A percentile compares a stretch with the other conserved stretches of the same genome.
These are phyloP conservation scores for Trichoderma breve DNA, from an alignment of 2,329 filamentous ascomycete genomes.

Conservation along the genomic window DNA sequence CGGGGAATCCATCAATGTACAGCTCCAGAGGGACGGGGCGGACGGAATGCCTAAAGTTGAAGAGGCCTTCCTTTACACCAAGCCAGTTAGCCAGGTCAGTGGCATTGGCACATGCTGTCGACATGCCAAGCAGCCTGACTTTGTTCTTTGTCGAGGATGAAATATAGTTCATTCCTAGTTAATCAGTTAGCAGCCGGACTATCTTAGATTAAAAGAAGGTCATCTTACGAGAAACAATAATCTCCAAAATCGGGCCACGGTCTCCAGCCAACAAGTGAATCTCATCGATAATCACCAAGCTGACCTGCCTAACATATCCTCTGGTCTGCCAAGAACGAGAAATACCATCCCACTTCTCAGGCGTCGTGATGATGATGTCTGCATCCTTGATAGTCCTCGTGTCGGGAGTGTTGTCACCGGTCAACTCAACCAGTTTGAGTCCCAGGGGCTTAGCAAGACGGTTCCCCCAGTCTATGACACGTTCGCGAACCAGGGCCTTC, in stretches of 20 bases:
- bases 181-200: conserved; percentile 26
- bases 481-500: conserved; percentile 95
- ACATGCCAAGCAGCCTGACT: conserved; percentile 95
- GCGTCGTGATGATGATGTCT: conserved; percentile 96
- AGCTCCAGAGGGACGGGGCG: conserved; percentile 93
- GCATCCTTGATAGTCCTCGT: conserved; percentile 93
- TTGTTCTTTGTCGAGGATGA: conserved; percentile 87
- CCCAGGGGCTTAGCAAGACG: conserved; percentile 81
- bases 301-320: conserved; percentile 92
- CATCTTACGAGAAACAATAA: conserved; percentile 72
- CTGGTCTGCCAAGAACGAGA: conserved; percentile 98
- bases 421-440: conserved; percentile 89
- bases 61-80: conserved; percentile 90
- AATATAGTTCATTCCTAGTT: conserved; percentile 93
- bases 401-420: conserved; percentile 95
- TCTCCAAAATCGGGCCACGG: conserved; percentile 94
- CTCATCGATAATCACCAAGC: conserved; percentile 96
- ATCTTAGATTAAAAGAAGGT: neutral
- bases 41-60: conserved; percentile 97
- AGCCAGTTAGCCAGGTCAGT: conserved; percentile 94
- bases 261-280: conserved; percentile 97
- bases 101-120: conserved; percentile 94
- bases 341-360: conserved; percentile 99
- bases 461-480: conserved; percentile 90
- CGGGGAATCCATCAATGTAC: conserved; percentile 96